Evolutionary conservation across 2,329 filamentous ascomycete genomes (phyloP).

Genomic region (Alternaria alternata): DNA sequence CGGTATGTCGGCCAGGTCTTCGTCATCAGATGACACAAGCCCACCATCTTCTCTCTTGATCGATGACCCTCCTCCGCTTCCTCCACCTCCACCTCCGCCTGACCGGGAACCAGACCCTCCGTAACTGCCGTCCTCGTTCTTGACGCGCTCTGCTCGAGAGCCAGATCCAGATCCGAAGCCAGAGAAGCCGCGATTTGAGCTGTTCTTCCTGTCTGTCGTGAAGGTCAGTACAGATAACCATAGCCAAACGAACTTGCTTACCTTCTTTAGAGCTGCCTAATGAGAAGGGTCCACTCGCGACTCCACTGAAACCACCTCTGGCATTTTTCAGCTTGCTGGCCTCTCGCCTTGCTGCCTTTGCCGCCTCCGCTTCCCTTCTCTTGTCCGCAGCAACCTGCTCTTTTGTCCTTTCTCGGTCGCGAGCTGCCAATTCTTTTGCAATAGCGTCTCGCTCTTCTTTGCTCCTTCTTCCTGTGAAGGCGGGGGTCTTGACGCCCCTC

Average conservation of each 20-base stretch:
- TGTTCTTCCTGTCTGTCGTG: slow-evolving; percentile 32
- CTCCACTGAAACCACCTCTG: slow-evolving; percentile 55
- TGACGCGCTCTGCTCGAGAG: slow-evolving; percentile 41
- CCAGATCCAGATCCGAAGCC: slow-evolving; percentile 40
- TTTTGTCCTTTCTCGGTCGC: slow-evolving; percentile 49
- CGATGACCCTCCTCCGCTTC: slow-evolving; percentile 23
- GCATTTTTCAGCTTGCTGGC: slow-evolving; percentile 39
- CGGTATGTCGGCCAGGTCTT: slow-evolving; percentile 55
- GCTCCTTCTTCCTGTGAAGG: slow-evolving; percentile 55
- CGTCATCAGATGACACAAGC: slow-evolving; percentile 59
- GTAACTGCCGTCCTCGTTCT: slow-evolving; percentile 41
- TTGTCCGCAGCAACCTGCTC: slow-evolving; percentile 44
- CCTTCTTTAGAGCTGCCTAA: slow-evolving; percentile 40
- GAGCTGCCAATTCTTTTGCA: slow-evolving; percentile 50
- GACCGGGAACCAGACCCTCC: slow-evolving; percentile 26
- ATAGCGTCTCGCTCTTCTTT: slow-evolving; percentile 55
- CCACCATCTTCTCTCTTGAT: slow-evolving; percentile 49
- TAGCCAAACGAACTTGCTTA: slow-evolving; percentile 13
- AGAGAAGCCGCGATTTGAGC: slow-evolving; percentile 27
- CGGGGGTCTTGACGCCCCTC: slow-evolving; percentile 47
- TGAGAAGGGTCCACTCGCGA: slow-evolving; percentile 55
- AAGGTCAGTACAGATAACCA: slow-evolving; percentile 9
- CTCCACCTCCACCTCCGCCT: slow-evolving; percentile 16
- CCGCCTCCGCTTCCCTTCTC: slow-evolving; percentile 32
- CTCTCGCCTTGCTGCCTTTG: slow-evolving; percentile 31